Evolutionary conservation across 352 stramenopile genomes (phyloP).

Genomic region (Phytopythium litorale): DNA sequence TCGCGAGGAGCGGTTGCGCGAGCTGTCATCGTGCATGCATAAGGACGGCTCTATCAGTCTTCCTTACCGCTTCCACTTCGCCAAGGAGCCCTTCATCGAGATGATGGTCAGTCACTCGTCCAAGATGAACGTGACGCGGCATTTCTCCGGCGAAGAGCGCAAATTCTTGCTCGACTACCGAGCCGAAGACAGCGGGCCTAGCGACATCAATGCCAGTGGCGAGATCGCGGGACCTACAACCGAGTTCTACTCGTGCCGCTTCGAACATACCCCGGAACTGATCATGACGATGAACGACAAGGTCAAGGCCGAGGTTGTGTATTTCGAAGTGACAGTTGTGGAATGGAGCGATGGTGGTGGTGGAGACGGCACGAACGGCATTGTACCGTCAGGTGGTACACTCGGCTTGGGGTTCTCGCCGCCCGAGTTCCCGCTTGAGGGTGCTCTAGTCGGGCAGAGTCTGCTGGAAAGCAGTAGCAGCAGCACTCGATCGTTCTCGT

Average conservation of each 20-base stretch:
- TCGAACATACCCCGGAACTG: conserved; percentile 72
- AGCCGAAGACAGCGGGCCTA: conserved; percentile 30
- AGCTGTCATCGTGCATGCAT: conserved; percentile 50
- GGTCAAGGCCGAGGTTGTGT: conserved; percentile 73
- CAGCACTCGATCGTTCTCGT: conserved; percentile 55
- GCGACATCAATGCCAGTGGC: conserved; percentile 10
- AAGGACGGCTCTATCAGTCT: conserved; percentile 56
- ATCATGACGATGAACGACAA: conserved; percentile 67
- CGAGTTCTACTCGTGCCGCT: conserved; percentile 69
- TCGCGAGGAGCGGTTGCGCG: conserved; percentile 32
- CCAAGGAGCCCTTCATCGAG: conserved; percentile 52
- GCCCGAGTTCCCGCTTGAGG: conserved; percentile 66
- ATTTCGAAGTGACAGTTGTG: conserved; percentile 76
- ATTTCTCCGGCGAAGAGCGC: conserved; percentile 71
- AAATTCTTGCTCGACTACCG: conserved; percentile 74
- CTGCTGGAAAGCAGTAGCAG: conserved; percentile 20
- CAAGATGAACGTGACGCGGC: conserved; percentile 69
- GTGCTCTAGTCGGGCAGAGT: conserved; percentile 38
- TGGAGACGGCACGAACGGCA: neutral
- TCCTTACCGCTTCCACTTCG: conserved; percentile 77
- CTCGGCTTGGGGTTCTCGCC: conserved; percentile 66
- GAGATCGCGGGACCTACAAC: conserved; percentile 13
- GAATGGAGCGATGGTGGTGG: conserved; percentile 42
- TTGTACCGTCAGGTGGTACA: conserved; percentile 10
- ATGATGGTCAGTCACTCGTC: conserved; percentile 81